A percentile compares a stretch with the other conserved stretches of the same genome.
phyloP scores from a whole-genome alignment of 2,329 filamentous ascomycete species.

The Pseudonectria buxi region DNA sequence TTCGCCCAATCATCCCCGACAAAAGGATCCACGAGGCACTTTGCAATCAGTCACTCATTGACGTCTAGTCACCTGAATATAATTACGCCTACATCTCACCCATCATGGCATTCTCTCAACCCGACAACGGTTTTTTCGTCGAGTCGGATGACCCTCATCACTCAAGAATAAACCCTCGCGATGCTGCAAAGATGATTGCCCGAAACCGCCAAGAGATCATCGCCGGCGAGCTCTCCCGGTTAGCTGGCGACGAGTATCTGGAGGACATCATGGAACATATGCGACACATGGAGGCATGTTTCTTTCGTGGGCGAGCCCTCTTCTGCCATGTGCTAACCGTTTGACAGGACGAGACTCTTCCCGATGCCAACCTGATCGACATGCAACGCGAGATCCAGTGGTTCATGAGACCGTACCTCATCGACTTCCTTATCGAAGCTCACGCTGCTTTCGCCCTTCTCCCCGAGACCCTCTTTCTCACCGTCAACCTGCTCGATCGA shows the following conservation, averaged over 20 bases:
- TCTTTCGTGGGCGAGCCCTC: neutral
- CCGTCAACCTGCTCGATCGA: conserved; percentile 91
- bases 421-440: conserved; percentile 96
- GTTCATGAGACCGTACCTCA: conserved; percentile 98
- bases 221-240: conserved; percentile 78
- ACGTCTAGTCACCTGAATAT: conserved; percentile 20
- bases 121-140: conserved; percentile 46
- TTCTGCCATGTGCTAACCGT: conserved; percentile 17
- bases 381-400: conserved; percentile 99
- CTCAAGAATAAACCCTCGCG: conserved; percentile 60
- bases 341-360: conserved; percentile 68
- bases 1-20: conserved; percentile 33
- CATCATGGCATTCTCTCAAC: conserved; percentile 42
- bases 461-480: conserved; percentile 91
- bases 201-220: conserved; percentile 82
- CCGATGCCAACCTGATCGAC: conserved; percentile 95
- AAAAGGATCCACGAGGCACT: conserved; percentile 48
- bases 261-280: conserved; percentile 93
- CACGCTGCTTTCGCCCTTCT: conserved; percentile 91
- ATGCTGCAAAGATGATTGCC: conserved; percentile 71
- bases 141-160: conserved; percentile 46
- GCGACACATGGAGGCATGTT: conserved; percentile 79
- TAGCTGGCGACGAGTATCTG: conserved; percentile 83
- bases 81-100: conserved; percentile 15
- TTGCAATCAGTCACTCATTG: conserved; percentile 42